Base-by-base conservation (phyloP, 1,139 yeast genomes). In the Meyerozyma athensensis region DNA sequence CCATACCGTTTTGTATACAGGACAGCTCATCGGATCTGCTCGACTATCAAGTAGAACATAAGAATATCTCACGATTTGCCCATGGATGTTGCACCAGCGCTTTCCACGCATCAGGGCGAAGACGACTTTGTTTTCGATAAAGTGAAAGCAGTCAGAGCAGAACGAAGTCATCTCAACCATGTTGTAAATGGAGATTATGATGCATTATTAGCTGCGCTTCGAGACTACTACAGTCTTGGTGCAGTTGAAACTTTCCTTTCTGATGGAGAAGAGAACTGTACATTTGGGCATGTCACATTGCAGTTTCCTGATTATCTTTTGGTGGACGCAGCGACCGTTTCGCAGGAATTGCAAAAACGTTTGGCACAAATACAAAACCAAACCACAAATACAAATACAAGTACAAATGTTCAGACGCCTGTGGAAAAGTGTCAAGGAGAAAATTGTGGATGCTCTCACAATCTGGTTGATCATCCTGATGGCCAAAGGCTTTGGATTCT, bases 261-360 rank as follows among this genome's bases (percentile, higher is more conserved):
- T 50, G 19, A 47, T 54, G 10, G 59, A 53, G 6, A 53, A 49
- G 55, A 56, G 0, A 33, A 34, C n/a, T 45, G 46, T 20, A 53
- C 50, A 34, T 80, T 65, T 55, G 60, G 56, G 33, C 68, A 72
- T 30, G 72, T 90, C 3, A 90, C 97, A 0, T 63, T 92, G 28
- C 99, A 92, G 59, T 90, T 94, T 48, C 97, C 98, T 0, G 98
- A 94, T 57, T 48, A 65, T 6, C 63, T 89, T 36, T 75, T 94
- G 1, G 71, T 81, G 37, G 97, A 92, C 54, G 80, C 97, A 2
- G 79, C 94, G 0, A 71, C 79, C 13, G 77, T 90, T 1, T 77
- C 79, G 0, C 77, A 71, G 41, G 63, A 58, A 42, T 61, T 74
- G 36, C 81, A 69, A 47, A 56, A 49, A 7, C 52, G 46, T 26